These are phyloP conservation scores for Scheffersomyces illinoinensis DNA, from an alignment of 1,139 yeast species.

Conservation along the genomic window DNA sequence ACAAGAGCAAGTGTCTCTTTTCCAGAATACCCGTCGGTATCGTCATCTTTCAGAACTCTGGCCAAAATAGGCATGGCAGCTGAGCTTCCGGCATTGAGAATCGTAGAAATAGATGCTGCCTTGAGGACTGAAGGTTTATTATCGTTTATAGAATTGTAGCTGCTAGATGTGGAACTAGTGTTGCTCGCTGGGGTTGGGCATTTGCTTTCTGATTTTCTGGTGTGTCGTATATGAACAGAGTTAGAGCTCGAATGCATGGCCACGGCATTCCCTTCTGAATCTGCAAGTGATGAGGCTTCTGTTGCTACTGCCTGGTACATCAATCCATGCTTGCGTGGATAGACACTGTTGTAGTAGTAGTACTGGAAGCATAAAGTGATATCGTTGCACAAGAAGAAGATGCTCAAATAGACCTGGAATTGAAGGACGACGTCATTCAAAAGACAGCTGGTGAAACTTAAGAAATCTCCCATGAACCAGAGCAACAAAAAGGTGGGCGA, in stretches of 20 bases:
- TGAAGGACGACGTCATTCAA: conserved; percentile 69
- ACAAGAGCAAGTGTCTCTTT: conserved; percentile 45
- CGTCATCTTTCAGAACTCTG: not conserved
- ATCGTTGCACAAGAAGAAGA: conserved; percentile 77
- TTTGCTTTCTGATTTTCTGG: not conserved
- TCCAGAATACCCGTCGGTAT: not conserved
- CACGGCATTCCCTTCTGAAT: conserved; percentile 6
- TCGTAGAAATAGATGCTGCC: conserved; percentile 20
- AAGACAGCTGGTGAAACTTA: conserved; percentile 78
- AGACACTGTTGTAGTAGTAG: conserved; percentile 60
- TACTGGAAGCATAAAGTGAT: conserved; percentile 70
- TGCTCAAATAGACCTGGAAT: conserved; percentile 74
- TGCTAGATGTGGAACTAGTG: conserved; percentile 8
- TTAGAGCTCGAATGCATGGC: conserved; percentile 9
- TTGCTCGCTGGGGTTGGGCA: conserved; percentile 1
- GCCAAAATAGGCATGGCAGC: conserved; percentile 20
- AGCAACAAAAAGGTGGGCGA: conserved; percentile 72
- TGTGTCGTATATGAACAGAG: conserved; percentile 15
- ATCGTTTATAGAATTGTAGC: conserved; percentile 27
- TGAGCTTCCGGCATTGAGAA: conserved; percentile 23
- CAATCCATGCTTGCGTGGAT: conserved; percentile 21
- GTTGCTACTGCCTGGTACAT: conserved; percentile 6
- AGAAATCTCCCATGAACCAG: conserved; percentile 85
- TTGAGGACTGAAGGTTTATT: conserved; percentile 4
- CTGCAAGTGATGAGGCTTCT: conserved; percentile 4